Evolutionary conservation across 148 eudicot genomes (phyloP).

Genomic region (Rhododendron williamsianum): DNA sequence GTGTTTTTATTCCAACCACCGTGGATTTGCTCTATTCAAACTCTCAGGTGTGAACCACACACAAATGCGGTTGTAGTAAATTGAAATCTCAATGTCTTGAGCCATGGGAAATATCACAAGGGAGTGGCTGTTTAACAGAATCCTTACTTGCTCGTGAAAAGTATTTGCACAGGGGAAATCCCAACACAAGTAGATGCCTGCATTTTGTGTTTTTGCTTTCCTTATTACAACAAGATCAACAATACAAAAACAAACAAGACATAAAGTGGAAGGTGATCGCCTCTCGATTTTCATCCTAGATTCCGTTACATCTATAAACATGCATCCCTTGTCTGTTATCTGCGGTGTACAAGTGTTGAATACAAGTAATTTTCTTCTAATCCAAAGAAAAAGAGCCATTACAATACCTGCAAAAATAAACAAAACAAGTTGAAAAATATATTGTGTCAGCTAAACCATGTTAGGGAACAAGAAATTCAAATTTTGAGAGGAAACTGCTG

Average conservation of each 20-base stretch:
- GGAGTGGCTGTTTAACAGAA: background rate
- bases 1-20: background rate
- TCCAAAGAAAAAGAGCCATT: constrained; percentile 61
- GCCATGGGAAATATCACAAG: background rate
- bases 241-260: background rate
- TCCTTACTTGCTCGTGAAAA: background rate
- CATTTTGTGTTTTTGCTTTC: background rate
- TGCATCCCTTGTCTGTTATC: background rate
- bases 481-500: background rate
- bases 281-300: background rate
- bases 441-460: background rate
- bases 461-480: background rate
- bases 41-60: background rate
- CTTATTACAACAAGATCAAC: background rate
- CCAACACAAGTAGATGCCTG: background rate
- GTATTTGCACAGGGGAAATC: background rate
- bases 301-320: background rate
- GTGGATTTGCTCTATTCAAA: too few relatives aligned
- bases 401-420: constrained; percentile 48
- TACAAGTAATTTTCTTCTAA: constrained; percentile 17
- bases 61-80: too few relatives aligned
- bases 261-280: background rate
- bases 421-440: background rate
- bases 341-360: background rate
- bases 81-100: background rate